phyloP scores from a whole-genome alignment of 208 protist genomes.

The Kentomonas sorsogonicus region DNA sequence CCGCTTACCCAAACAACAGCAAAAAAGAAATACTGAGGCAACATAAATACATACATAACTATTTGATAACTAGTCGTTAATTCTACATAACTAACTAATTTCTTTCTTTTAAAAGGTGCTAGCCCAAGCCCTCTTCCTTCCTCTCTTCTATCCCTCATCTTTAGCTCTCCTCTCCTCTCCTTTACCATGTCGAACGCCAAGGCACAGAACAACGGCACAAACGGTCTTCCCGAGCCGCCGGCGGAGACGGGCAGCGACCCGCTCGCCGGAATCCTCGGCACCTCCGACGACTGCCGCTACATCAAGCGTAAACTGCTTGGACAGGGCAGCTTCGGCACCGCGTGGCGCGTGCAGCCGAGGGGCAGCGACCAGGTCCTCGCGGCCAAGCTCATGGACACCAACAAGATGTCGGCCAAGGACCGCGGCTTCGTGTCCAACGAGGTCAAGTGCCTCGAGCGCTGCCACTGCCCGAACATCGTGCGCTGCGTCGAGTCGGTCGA shows the following conservation, averaged over 20 bases:
- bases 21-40: neutral
- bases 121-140: neutral
- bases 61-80: neutral
- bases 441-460: constrained; percentile 87
- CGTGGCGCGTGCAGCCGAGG: constrained; percentile 78
- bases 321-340: constrained; percentile 90
- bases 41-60: neutral
- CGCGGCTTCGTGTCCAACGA: constrained; percentile 91
- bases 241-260: constrained; percentile 35
- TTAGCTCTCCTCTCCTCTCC: neutral
- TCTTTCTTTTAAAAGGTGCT: neutral
- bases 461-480: constrained; percentile 90
- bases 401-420: constrained; percentile 85
- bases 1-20: neutral
- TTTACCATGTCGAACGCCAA: constrained; percentile 23
- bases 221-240: constrained; percentile 57
- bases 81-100: neutral
- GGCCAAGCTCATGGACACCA: constrained; percentile 89
- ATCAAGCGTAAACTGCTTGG: constrained; percentile 86
- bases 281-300: constrained; percentile 56
- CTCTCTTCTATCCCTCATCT: neutral
- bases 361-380: constrained; percentile 65
- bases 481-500: constrained; percentile 63
- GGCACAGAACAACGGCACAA: constrained; percentile 26
- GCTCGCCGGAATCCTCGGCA: constrained; percentile 67